phyloP scores from a whole-genome alignment of 2,329 filamentous ascomycete genomes.

The Colletotrichum tropicicola region DNA sequence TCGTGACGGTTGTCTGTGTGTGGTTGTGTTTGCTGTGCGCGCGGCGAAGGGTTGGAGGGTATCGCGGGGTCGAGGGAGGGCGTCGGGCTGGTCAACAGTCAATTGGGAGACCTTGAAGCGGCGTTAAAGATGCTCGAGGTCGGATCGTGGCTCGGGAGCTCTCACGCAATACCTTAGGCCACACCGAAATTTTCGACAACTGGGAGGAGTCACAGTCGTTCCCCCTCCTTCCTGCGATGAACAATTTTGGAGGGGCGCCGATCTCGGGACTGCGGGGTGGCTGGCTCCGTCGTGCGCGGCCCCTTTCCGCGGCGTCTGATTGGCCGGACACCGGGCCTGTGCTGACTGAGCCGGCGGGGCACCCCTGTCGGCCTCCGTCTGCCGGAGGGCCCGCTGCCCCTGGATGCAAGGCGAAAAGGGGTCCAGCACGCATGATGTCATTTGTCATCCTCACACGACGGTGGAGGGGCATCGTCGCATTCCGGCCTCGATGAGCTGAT shows the following conservation, averaged over 20 bases:
- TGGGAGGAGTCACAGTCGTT: conserved; percentile 16
- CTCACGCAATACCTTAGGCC: conserved; percentile 18
- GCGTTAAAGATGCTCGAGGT: background rate
- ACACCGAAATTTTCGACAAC: background rate
- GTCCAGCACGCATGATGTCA: background rate
- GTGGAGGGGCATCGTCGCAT: background rate
- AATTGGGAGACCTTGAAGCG: background rate
- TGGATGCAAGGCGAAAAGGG: background rate
- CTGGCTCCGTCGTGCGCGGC: background rate
- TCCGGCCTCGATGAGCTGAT: background rate
- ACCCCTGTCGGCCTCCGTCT: conserved; percentile 21
- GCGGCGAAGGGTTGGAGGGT: background rate
- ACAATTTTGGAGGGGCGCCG: conserved; percentile 22
- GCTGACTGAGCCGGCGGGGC: conserved; percentile 7
- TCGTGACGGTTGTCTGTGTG: conserved; percentile 36
- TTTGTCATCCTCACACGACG: background rate
- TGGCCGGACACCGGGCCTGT: background rate
- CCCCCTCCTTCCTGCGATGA: background rate
- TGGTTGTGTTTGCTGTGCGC: background rate
- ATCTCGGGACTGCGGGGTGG: conserved; percentile 28
- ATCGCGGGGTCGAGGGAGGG: background rate
- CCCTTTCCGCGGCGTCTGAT: background rate
- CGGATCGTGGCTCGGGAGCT: background rate
- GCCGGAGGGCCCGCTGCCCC: conserved; percentile 4
- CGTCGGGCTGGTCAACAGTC: background rate